Base-by-base conservation (phyloP, 164 flowering plant species). In the Vitis cinerea region DNA sequence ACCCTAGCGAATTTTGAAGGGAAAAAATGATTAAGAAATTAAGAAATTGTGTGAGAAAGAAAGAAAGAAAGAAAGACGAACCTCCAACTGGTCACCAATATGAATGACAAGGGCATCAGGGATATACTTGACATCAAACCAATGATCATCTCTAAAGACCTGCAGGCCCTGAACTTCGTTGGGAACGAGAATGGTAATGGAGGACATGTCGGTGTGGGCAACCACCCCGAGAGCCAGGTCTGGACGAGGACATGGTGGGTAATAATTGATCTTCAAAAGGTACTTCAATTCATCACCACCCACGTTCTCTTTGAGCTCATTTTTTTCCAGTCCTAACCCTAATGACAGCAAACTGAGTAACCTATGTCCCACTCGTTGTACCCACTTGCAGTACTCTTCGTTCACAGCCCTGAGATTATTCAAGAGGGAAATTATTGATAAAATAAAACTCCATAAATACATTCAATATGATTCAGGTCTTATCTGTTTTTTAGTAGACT, bases 211-310 rank as follows among this genome's bases (percentile, higher is more conserved):
- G 4, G 90, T 88, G 75, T 88, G 92, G 14, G 86, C 83, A 57
- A 56, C 76, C 65, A 88, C 87, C 0, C 92, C 92, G 0, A 86
- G 83, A 14, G 81, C 83, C 50, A 88, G 75, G n/a, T 88, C 92
- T 4, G 90, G 92, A 11, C 85, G 75, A 2, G 92, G 92, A 59
- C 92, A 88, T 17, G 88, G 86, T 15, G 92, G 92, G 72, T 88
- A 88, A 50, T 81, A 84, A 66, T 87, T 87, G 3, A 87, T 87
- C 61, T 87, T 87, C 64, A 86, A 17, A 37, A 83, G 57, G 68
- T 77, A 82, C n/a, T 49, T 59, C 73, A 83, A 23, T 0, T 83
- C 81, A 0, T 83, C 89, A 3, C 89, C 89, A 9, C 90, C 92
- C 10, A 67, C 56, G 0, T 81, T 81, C 37, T 79, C 79, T 71